Percentiles rank a stretch among this genome's conserved stretches.
Evolutionary conservation across 2,329 filamentous ascomycete species (phyloP).

Genomic region (Ilyonectria robusta): DNA sequence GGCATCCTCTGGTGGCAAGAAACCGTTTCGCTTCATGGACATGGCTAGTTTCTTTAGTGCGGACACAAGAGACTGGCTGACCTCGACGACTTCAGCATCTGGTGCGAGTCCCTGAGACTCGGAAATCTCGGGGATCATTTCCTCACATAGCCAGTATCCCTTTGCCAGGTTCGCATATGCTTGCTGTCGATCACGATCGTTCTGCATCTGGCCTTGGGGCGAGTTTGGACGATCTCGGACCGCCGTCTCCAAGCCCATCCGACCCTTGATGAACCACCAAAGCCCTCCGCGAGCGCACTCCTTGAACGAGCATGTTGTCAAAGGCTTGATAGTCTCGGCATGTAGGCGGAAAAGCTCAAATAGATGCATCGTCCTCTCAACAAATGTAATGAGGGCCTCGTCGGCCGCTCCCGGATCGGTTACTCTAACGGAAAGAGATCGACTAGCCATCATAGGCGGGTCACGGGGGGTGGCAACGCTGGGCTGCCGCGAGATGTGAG

Average conservation of each 20-base stretch:
- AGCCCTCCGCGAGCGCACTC: slow-evolving; percentile 81
- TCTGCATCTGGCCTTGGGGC: slow-evolving; percentile 67
- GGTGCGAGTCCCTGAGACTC: slow-evolving; percentile 58
- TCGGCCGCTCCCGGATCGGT: slow-evolving; percentile 68
- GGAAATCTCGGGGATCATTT: slow-evolving; percentile 65
- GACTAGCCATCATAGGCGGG: slow-evolving; percentile 47
- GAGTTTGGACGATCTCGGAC: slow-evolving; percentile 74
- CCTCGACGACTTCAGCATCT: slow-evolving; percentile 65
- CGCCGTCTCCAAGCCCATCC: slow-evolving; percentile 79
- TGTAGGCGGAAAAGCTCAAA: slow-evolving; percentile 83
- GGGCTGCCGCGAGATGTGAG: slow-evolving; percentile 40
- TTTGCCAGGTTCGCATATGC: slow-evolving; percentile 90
- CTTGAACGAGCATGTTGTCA: slow-evolving; percentile 73
- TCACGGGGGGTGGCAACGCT: slow-evolving; percentile 47
- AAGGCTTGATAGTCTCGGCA: slow-evolving; percentile 78
- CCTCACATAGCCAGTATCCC: slow-evolving; percentile 82
- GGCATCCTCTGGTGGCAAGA: slow-evolving; percentile 78
- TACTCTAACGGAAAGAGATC: slow-evolving; percentile 56
- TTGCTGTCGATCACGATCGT: slow-evolving; percentile 75
- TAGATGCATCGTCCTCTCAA: slow-evolving; percentile 78
- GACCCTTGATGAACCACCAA: slow-evolving; percentile 93
- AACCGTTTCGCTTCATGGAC: slow-evolving; percentile 88
- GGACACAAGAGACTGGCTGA: slow-evolving; percentile 70
- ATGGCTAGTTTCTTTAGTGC: slow-evolving; percentile 81
- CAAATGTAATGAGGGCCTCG: slow-evolving; percentile 79